Base-by-base conservation (phyloP, 192 early-diverging fungal species). In the Phycomyces nitens region DNA sequence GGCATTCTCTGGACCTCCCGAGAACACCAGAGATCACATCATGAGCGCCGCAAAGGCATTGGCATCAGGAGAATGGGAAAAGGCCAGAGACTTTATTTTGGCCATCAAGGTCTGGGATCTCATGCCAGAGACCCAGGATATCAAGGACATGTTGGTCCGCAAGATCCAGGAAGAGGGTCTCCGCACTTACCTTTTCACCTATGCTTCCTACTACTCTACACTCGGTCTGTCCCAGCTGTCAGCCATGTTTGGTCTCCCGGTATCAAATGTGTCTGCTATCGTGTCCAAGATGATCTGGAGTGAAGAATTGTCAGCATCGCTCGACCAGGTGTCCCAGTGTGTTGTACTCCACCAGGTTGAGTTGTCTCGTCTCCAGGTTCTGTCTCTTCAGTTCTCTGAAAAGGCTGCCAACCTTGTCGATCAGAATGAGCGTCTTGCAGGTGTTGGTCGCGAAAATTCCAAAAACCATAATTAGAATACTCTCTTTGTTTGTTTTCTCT, bases 21-120 rank as follows among this genome's bases (percentile, higher is more conserved):
- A 99, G 77, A 98, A 94, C 81, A 99, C 92, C 20, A 87, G 97
- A 68, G 97, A 99, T 81, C 93, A 97, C 78, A 94, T 99, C 70
- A 95, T 99, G 94, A 93, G 88, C 22, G 93, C 96, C 2, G 84
- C 97, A 42, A 93, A 94, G 76, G 89, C 95, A 10, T 80, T 98
- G 53, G 88, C 93, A 18, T 77, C 79, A 21, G 96, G 95, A 53
- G 92, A 99, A 79, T 99, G 97, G 97, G 81, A 95, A 67, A 85
- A 83, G 68, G 89, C 88, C 57, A 77, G 78, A 62, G 90, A 96
- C 52, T 83, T 86, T 52, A 93, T 99, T 71, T 71, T 84, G 67
- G 85, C 86, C 22, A 95, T 99, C 79, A 95, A 94, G 79, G 93
- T 97, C 66, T 99, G 97, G 97, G 89, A 94, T 64, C 82, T 97